Percentiles rank a stretch among this genome's conserved stretches.
Evolutionary conservation across 2,329 filamentous ascomycete species (phyloP).

Genomic region (Chrysosporium keratinophilum): DNA sequence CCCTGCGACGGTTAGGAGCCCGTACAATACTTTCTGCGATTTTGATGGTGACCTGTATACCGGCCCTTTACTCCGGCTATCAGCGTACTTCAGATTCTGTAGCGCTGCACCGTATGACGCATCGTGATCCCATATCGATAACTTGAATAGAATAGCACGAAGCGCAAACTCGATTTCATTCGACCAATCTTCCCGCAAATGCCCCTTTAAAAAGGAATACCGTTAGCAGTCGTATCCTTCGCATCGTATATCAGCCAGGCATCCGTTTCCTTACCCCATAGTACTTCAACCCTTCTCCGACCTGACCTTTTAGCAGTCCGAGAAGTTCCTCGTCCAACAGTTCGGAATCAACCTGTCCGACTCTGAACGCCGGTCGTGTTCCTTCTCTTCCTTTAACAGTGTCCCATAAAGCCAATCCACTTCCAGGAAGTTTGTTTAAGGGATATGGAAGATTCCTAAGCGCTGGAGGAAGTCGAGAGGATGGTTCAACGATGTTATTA

Average conservation of each 20-base stretch:
- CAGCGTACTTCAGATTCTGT: slow-evolving; percentile 82
- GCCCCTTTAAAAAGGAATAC: slow-evolving; percentile 30
- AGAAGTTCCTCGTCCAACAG: slow-evolving; percentile 88
- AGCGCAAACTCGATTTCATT: slow-evolving; percentile 72
- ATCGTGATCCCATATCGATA: slow-evolving; percentile 93
- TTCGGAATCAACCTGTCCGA: slow-evolving; percentile 93
- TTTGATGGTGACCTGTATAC: slow-evolving; percentile 60
- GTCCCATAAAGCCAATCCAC: slow-evolving; percentile 52
- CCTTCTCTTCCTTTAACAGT: slow-evolving; percentile 62
- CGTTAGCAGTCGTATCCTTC: slow-evolving; percentile 1
- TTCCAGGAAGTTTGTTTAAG: slow-evolving; percentile 45
- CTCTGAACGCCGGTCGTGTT: slow-evolving; percentile 75
- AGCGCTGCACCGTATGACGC: slow-evolving; percentile 88
- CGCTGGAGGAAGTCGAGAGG: slow-evolving; percentile 44
- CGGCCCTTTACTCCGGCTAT: slow-evolving; percentile 58
- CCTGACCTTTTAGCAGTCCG: slow-evolving; percentile 72
- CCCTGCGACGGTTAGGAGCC: slow-evolving; percentile 73
- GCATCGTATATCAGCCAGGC: background rate
- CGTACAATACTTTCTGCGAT: slow-evolving; percentile 76
- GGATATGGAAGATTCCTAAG: slow-evolving; percentile 52
- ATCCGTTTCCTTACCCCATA: slow-evolving; percentile 50
- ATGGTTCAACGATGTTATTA: slow-evolving; percentile 40
- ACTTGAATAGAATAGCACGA: slow-evolving; percentile 76
- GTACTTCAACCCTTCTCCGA: slow-evolving; percentile 79
- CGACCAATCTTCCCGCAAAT: slow-evolving; percentile 76